phyloP scores from a whole-genome alignment of 192 early-diverging fungal genomes.

The Phlyctochytrium arcticum region DNA sequence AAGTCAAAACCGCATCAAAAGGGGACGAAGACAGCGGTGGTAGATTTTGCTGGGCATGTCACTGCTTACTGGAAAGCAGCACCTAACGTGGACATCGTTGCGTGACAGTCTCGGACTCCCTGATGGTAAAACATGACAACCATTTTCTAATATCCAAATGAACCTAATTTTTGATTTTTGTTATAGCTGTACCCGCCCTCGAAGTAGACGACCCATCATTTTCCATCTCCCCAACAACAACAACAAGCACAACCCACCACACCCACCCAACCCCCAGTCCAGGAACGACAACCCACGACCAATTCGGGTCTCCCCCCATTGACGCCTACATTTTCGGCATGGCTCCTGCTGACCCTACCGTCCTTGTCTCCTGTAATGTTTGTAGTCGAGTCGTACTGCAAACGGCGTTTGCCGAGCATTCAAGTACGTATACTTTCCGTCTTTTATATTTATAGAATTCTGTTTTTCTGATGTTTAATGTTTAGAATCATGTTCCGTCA shows the following conservation, averaged over 20 bases:
- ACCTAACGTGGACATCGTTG: slow-evolving; percentile 11
- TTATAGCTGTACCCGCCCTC: background rate
- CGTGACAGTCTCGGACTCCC: slow-evolving; percentile 4
- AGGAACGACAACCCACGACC: background rate
- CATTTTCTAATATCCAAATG: too few species aligned
- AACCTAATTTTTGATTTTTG: background rate
- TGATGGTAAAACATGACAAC: background rate
- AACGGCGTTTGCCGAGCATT: slow-evolving; percentile 57
- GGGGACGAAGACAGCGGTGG: too few species aligned
- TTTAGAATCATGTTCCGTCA: background rate
- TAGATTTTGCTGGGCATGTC: slow-evolving; percentile 5
- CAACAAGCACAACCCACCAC: background rate
- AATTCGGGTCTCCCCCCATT: too few species aligned
- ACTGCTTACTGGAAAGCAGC: background rate
- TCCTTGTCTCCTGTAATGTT: slow-evolving; percentile 60
- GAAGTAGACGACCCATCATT: background rate
- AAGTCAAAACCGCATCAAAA: too few species aligned
- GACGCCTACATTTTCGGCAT: slow-evolving; percentile 5
- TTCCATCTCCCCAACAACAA: background rate
- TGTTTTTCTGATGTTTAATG: too few species aligned
- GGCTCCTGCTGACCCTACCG: slow-evolving; percentile 60
- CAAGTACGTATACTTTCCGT: slow-evolving; percentile 57
- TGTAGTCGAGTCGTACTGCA: slow-evolving; percentile 65
- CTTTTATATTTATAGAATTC: background rate
- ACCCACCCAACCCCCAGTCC: too few species aligned